phyloP scores from a whole-genome alignment of 345 rosid species.

The Populus ilicifolia region DNA sequence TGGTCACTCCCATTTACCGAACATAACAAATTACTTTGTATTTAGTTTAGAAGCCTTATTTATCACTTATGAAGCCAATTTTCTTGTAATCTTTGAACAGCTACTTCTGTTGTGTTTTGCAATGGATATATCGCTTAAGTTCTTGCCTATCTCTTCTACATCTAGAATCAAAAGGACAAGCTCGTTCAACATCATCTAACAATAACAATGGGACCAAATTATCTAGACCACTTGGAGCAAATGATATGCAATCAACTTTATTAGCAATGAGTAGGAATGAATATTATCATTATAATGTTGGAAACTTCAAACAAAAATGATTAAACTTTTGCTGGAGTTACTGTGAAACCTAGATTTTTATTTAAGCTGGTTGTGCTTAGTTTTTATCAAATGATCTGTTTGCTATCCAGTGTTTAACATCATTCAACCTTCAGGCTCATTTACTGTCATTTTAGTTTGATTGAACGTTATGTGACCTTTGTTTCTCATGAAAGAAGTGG shows the following conservation, averaged over 20 bases:
- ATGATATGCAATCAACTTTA: background rate
- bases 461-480: background rate
- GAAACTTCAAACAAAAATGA: background rate
- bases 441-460: background rate
- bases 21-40: background rate
- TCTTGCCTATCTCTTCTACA: background rate
- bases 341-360: background rate
- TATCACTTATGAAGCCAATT: background rate
- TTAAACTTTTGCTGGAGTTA: background rate
- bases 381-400: background rate
- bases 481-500: background rate
- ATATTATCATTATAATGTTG: background rate
- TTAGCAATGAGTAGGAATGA: background rate
- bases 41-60: background rate
- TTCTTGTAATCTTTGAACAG: background rate
- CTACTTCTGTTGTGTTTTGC: background rate
- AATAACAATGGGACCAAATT: background rate
- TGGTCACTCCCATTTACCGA: background rate
- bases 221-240: background rate
- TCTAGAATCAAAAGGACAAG: background rate
- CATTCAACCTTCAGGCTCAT: background rate
- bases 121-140: background rate
- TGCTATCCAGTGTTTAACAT: background rate
- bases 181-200: background rate
- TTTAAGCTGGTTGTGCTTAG: background rate